These are phyloP conservation scores for Beauveria sp. DNA, from an alignment of 2,329 filamentous ascomycete species.

Conservation along the genomic window DNA sequence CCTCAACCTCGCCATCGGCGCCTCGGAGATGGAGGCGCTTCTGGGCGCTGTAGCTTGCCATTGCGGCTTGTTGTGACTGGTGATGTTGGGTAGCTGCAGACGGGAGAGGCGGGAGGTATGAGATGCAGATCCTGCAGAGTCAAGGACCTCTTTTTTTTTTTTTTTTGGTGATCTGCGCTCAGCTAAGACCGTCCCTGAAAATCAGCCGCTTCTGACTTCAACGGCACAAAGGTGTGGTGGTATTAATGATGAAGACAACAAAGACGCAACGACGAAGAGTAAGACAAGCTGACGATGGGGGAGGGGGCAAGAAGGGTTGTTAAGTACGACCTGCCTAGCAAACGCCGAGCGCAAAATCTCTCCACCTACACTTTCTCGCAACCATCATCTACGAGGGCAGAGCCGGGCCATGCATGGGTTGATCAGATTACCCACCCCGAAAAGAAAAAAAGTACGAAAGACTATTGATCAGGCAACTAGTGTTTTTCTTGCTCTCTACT, in stretches of 20 bases:
- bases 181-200: neutral
- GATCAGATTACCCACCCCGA: conserved; percentile 9
- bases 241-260: neutral
- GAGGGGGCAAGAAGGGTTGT: neutral
- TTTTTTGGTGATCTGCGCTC: neutral
- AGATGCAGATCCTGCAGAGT: too few species aligned
- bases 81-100: too few species aligned
- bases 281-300: neutral
- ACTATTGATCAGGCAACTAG: neutral
- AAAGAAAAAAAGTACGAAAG: neutral
- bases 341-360: neutral
- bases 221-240: neutral
- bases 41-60: conserved; percentile 6
- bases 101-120: too few species aligned
- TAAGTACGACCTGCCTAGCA: neutral
- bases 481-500: neutral
- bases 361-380: neutral
- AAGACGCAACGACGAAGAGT: neutral
- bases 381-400: neutral
- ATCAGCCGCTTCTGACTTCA: neutral
- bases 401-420: neutral
- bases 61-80: neutral
- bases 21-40: conserved; percentile 6
- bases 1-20: neutral
- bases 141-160: too few species aligned